phyloP scores from a whole-genome alignment of 78 protist species.

The Monosiga brevicollis region DNA sequence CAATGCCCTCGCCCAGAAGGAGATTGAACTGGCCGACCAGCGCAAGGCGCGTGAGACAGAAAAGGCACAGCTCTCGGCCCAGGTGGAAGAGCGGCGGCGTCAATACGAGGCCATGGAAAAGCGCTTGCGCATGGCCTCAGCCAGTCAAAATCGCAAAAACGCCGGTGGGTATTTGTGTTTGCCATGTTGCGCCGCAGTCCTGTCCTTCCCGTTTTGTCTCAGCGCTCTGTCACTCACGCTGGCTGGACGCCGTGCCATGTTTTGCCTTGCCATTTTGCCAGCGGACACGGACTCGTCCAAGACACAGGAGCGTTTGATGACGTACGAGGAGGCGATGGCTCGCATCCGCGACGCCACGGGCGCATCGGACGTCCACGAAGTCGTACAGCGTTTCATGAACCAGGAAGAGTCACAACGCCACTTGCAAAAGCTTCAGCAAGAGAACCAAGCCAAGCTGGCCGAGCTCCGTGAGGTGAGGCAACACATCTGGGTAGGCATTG shows the following conservation, averaged over 20 bases:
- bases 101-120: neutral
- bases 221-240: no score
- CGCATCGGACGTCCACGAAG: conserved; percentile 45
- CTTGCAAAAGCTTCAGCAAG: conserved; percentile 2
- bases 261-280: no score
- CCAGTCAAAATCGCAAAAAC: no score
- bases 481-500: no score
- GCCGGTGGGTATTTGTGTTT: no score
- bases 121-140: neutral
- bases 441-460: conserved; percentile 6
- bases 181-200: no score
- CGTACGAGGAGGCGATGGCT: conserved; percentile 54
- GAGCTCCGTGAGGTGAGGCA: no score
- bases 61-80: neutral
- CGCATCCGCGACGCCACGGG: conserved; percentile 69
- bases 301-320: conserved; percentile 15
- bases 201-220: no score
- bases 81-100: neutral
- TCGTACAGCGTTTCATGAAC: conserved; percentile 42
- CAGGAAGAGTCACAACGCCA: conserved; percentile 41
- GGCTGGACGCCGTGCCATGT: no score
- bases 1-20: conserved; percentile 11
- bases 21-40: conserved; percentile 3
- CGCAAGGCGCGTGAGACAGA: neutral
- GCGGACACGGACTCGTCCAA: no score